Evolutionary conservation across 192 early-diverging fungal species (phyloP), one percentile per base, ranked within the genome.

Genomic region (Coemansia sp.): DNA sequence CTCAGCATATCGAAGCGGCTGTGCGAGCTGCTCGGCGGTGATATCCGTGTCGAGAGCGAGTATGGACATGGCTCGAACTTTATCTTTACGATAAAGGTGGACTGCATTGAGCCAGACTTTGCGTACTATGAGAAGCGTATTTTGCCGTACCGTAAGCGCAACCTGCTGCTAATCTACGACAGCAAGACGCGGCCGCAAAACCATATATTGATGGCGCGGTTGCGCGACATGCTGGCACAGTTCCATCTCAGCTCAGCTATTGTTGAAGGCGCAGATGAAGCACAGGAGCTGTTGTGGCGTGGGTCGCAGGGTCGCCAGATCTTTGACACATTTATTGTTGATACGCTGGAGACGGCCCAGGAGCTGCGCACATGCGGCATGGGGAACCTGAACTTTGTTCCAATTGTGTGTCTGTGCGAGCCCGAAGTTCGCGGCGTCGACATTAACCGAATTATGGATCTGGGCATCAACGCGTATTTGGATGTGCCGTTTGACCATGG

Each of bases 1-100:
- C 81, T 96, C 27, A 90, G 88, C 32, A 96, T 96, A 49, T 91
- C 87, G 9, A 88, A 87, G 73, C 85, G 88, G 35, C 76, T 96
- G 6, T 87, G 88, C 41, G 84, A 87, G 47, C 72, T 93, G 48
- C 87, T 92, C 76, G 90, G 90, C 48, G 93, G 93, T 23, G 72
- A 86, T 61, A 87, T 94, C 52, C 88, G 90, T 83, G 90, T 93
- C 8, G 86, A 89, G 69, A 87, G 86, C 62, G 81, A 83, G 23
- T 86, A 84, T 57, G 89, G 88, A n/a, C 70, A 82, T 35, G 90
- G 92, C 25, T 91, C 90, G 0, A 84, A 85, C 59, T 94, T 94
- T 79, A 88, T 80, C 72, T 92, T 94, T 58, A 91, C 89, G 2
- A 71, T 87, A 47, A 82, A 84, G 43, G 73, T 89, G 35, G 84